Percentiles rank a stretch among this genome's conserved stretches.
Conservation (phyloP, 2,329 filamentous ascomycete species). For the Penicillium oxalicum region DNA sequence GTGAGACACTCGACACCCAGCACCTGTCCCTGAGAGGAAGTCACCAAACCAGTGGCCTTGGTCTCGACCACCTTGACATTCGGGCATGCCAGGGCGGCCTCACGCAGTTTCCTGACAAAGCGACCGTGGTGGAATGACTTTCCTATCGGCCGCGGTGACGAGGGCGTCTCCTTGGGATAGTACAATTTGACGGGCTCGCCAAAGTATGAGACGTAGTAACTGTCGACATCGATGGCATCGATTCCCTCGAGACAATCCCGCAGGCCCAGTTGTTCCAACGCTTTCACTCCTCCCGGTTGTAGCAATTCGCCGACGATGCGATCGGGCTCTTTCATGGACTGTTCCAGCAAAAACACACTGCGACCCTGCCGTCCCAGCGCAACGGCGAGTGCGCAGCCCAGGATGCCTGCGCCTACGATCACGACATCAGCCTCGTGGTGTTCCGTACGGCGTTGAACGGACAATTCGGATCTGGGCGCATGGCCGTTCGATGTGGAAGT, state of each 20-base stretch:
- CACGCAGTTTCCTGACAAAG: conserved; percentile 77
- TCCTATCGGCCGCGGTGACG: conserved; percentile 58
- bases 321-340: conserved; percentile 84
- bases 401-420: conserved; percentile 83
- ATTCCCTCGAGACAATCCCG: conserved; percentile 79
- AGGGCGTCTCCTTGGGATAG: conserved; percentile 60
- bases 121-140: conserved; percentile 88
- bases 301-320: conserved; percentile 93
- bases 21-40: conserved; percentile 61
- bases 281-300: conserved; percentile 82
- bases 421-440: conserved; percentile 73
- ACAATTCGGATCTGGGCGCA: conserved; percentile 18
- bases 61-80: conserved; percentile 92
- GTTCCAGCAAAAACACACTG: conserved; percentile 83
- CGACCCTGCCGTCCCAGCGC: conserved; percentile 83
- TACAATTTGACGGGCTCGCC: conserved; percentile 66
- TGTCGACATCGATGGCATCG: conserved; percentile 73
- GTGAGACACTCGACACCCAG: conserved; percentile 76
- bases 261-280: conserved; percentile 74
- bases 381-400: conserved; percentile 80
- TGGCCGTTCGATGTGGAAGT: conserved; percentile 22
- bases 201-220: conserved; percentile 84
- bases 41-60: conserved; percentile 70
- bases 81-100: conserved; percentile 64
- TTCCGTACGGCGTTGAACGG: conserved; percentile 44